Evolutionary conservation across 768 basidiomycete genomes (phyloP).

Genomic region (Tricholoma furcatifolium): DNA sequence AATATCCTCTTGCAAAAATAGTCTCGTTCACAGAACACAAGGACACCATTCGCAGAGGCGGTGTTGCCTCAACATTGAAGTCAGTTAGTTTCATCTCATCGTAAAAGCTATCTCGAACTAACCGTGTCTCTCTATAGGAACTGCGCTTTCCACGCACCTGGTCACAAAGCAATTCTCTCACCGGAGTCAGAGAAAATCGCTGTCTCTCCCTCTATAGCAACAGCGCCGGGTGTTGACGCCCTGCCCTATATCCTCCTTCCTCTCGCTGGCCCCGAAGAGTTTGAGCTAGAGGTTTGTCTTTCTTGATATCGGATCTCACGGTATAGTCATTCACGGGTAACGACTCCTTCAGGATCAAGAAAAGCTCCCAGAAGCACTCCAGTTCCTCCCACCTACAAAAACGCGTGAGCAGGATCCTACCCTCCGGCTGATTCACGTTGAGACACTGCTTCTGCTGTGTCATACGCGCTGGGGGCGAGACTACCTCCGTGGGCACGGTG

Average conservation of each 20-base stretch:
- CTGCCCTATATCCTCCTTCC: constrained; percentile 87
- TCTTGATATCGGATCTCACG: background rate
- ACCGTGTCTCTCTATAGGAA: constrained; percentile 47
- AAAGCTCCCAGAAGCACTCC: constrained; percentile 75
- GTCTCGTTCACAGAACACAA: constrained; percentile 88
- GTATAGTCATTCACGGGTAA: background rate
- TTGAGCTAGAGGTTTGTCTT: constrained; percentile 75
- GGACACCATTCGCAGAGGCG: constrained; percentile 83
- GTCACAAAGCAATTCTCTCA: constrained; percentile 70
- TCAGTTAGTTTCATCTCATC: constrained; percentile 28
- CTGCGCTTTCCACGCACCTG: constrained; percentile 67
- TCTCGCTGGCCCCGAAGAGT: constrained; percentile 92
- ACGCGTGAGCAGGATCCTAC: constrained; percentile 74
- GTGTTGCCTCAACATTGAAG: constrained; percentile 89
- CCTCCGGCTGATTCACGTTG: constrained; percentile 82
- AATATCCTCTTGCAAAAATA: constrained; percentile 83
- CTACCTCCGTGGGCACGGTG: constrained; percentile 73
- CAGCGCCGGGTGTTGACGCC: constrained; percentile 77
- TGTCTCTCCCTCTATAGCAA: constrained; percentile 54
- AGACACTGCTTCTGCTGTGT: constrained; percentile 84
- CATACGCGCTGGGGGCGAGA: constrained; percentile 90
- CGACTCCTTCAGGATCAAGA: constrained; percentile 71
- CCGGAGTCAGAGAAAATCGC: constrained; percentile 57
- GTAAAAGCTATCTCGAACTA: background rate
- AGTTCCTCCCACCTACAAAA: constrained; percentile 87